Base-by-base conservation (phyloP, 805 yeast genomes). In the Starmerella asiatica region DNA sequence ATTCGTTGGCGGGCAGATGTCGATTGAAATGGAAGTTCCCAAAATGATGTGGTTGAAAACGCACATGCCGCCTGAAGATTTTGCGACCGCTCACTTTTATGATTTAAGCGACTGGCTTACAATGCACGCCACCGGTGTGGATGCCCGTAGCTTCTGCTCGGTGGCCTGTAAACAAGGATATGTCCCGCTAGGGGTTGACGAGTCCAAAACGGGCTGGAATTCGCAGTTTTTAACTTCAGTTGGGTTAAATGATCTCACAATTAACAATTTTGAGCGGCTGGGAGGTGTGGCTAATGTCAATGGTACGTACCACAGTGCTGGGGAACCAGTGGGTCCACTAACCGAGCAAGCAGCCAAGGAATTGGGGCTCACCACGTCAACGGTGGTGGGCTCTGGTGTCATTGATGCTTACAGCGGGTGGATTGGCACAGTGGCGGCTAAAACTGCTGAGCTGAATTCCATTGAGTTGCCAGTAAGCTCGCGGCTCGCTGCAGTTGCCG, bases 371-470 rank as follows among this genome's bases (percentile, higher is more conserved):
- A 71, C 91, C 8, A 70, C 79, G 18, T 67, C 69, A 38, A 80
- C 93, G 61, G 73, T 75, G 24, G 97, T 91, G 31, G 96, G 94
- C 6, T 77, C 93, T 1, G 96, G 95, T 56, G 94, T 91, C 29
- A 91, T 91, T 56, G 98, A 91, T 58, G 96, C 97, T 5, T 91
- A 91, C 56, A 93, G 97, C 3, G 98, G 98, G 33, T 91, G 97
- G 96, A 74, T 91, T 40, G 98, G 98, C 41, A 91, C 97, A 1
- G 94, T 88, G 43, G 98, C 96, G 21, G 94, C 93, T 1, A 75
- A 76, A 50, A 82, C 79, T 47, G 55, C 63, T 4, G 65, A 55
- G 19, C 56, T 68, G 5, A 47, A 46, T n/a, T 9, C 17, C 14
- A 16, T 20, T n/a, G 47, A 48, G 20, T 40, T 40, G 16, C 51